Evolutionary conservation across 371 early-diverging fungal species (phyloP).

Genomic region (Apophysomyces variabilis): DNA sequence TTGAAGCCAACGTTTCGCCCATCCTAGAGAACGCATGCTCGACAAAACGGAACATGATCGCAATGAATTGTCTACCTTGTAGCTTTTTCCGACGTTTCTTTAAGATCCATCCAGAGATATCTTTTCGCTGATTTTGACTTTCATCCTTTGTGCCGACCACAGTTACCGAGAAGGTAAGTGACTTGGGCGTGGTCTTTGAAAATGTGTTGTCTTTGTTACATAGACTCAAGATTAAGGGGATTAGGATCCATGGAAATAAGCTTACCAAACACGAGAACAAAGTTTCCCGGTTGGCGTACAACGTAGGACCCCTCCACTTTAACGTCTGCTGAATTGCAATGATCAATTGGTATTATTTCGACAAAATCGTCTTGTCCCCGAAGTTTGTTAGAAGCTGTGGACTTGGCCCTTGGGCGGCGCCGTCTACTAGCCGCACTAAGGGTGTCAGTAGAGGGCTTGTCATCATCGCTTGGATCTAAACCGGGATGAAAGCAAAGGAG

Average conservation of each 20-base stretch:
- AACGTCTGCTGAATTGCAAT: conserved; percentile 30
- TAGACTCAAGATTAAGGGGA: conserved; percentile 19
- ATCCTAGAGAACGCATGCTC: conserved; percentile 43
- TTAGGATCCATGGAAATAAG: neutral
- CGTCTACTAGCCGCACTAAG: neutral
- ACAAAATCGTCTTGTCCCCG: conserved; percentile 26
- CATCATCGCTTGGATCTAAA: conserved; percentile 1
- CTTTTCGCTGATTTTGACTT: conserved; percentile 22
- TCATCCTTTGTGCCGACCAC: conserved; percentile 29
- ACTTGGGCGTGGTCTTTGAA: conserved; percentile 88
- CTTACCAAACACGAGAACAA: conserved; percentile 49
- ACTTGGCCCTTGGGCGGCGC: conserved; percentile 27
- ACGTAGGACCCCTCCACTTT: conserved; percentile 37
- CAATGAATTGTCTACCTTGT: conserved; percentile 61
- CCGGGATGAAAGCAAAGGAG: neutral
- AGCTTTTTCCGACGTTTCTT: conserved; percentile 66
- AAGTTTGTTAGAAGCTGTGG: conserved; percentile 28
- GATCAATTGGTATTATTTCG: conserved; percentile 39
- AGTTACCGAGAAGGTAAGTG: conserved; percentile 80
- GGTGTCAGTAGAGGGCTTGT: neutral
- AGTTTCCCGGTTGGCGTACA: conserved; percentile 44
- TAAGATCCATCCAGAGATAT: conserved; percentile 71
- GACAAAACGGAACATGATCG: neutral
- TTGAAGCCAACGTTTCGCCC: conserved; percentile 80
- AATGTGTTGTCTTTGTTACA: conserved; percentile 75